Evolutionary conservation across 2,329 filamentous ascomycete species (phyloP).

Genomic region (Plenodomus lindquistii): DNA sequence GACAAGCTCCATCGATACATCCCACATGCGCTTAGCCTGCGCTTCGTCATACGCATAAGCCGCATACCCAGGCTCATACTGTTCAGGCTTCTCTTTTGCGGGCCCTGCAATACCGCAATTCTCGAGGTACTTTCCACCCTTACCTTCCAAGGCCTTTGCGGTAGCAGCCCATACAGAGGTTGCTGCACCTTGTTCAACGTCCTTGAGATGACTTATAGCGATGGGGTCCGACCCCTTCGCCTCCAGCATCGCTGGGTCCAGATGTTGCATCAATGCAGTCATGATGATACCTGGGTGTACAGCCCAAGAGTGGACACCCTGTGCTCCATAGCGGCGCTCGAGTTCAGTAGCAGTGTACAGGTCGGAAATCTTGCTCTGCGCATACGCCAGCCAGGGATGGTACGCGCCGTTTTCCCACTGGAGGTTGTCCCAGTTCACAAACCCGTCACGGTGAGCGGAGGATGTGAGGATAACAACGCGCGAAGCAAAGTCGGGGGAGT

Average conservation of each 20-base stretch:
- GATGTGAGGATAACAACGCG: conserved; percentile 55
- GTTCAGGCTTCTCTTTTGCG: no score
- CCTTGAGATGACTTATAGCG: conserved; percentile 29
- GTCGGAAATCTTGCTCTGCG: conserved; percentile 56
- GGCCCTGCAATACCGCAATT: neutral
- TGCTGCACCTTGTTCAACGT: conserved; percentile 45
- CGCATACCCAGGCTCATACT: no score
- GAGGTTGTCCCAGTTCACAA: conserved; percentile 48
- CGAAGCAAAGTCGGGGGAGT: conserved; percentile 45
- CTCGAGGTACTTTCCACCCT: conserved; percentile 40
- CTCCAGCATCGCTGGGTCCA: no score
- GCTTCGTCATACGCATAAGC: no score
- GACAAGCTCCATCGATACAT: no score
- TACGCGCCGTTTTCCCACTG: conserved; percentile 43
- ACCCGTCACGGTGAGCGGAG: conserved; percentile 36
- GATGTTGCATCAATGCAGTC: neutral
- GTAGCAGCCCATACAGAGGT: conserved; percentile 47
- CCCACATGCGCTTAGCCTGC: no score
- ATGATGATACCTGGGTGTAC: conserved; percentile 26
- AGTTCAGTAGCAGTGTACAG: conserved; percentile 36
- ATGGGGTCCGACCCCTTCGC: neutral
- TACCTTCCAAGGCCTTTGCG: conserved; percentile 33
- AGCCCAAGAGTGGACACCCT: conserved; percentile 16
- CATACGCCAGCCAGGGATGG: conserved; percentile 49
- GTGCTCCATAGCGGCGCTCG: conserved; percentile 15